A percentile compares a stretch with the other conserved stretches of the same genome.
These are phyloP conservation scores for Ceratobasidium sp. DNA, from an alignment of 1,284 basidiomycete genomes.

Conservation along the genomic window DNA sequence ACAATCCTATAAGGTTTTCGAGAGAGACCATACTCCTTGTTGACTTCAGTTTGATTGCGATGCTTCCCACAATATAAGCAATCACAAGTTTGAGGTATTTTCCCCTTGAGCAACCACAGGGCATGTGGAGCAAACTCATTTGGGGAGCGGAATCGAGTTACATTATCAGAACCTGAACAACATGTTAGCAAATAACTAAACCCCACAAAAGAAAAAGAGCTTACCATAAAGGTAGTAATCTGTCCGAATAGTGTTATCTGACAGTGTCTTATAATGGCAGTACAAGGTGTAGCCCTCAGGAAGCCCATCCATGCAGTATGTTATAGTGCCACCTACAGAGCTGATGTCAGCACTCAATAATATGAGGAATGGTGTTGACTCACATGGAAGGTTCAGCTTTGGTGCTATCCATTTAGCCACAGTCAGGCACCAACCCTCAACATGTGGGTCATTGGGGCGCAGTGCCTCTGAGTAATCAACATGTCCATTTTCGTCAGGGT, in stretches of 20 bases:
- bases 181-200: background rate
- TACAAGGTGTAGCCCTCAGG: background rate
- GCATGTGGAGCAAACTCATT: slow-evolving; percentile 16
- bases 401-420: background rate
- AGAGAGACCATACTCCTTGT: background rate
- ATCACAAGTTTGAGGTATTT: background rate
- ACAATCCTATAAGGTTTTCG: too few relatives aligned
- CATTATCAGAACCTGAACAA: background rate
- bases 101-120: slow-evolving; percentile 7
- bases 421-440: background rate
- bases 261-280: background rate
- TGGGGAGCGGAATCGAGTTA: background rate
- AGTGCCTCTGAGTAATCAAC: background rate
- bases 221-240: slow-evolving; percentile 24
- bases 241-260: background rate
- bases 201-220: background rate
- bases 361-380: background rate
- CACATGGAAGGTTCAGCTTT: background rate
- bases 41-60: background rate
- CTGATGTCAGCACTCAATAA: background rate
- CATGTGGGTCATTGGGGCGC: background rate
- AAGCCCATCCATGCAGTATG: slow-evolving; percentile 2
- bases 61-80: background rate
- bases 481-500: background rate
- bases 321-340: background rate